Evolutionary conservation across 345 rosid species (phyloP).

Genomic region (Trapa bicornis): DNA sequence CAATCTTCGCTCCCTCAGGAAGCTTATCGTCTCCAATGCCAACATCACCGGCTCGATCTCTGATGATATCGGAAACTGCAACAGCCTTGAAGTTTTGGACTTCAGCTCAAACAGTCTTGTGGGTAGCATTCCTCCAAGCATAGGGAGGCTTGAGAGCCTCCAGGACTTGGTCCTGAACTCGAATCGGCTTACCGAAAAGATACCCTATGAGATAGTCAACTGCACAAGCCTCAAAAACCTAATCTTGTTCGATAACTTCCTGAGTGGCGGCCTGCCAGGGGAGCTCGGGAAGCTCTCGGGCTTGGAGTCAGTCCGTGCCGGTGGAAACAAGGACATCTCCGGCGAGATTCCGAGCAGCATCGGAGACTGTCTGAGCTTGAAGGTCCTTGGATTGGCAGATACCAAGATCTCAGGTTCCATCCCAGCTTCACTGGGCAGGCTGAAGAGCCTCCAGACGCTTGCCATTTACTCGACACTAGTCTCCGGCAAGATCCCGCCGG

Average conservation of each 20-base stretch:
- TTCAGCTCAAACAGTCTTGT: conserved; percentile 60
- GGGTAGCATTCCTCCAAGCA: conserved; percentile 54
- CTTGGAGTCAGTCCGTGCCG: conserved; percentile 51
- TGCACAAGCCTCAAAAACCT: conserved; percentile 51
- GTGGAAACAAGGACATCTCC: conserved; percentile 63
- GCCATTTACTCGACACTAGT: conserved; percentile 54
- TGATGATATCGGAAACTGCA: conserved; percentile 38
- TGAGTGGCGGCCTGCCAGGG: conserved; percentile 44
- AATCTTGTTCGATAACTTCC: conserved; percentile 46
- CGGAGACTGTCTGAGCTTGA: conserved; percentile 51
- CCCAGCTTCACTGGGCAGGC: conserved; percentile 57
- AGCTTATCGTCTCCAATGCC: conserved; percentile 39
- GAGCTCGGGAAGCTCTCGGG: conserved; percentile 46
- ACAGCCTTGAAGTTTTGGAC: conserved; percentile 28
- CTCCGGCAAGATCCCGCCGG: conserved; percentile 59
- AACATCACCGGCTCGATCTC: conserved; percentile 61
- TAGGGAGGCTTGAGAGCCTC: conserved; percentile 57
- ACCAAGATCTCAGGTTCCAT: conserved; percentile 61
- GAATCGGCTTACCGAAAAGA: conserved; percentile 49
- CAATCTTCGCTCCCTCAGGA: conserved; percentile 37
- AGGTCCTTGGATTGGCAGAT: conserved; percentile 62
- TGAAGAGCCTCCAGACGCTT: conserved; percentile 48
- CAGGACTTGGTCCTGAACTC: conserved; percentile 57
- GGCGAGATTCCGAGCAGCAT: conserved; percentile 65
- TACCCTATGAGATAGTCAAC: conserved; percentile 55